Evolutionary conservation across 805 yeast genomes (phyloP).

Genomic region (Cyberlindnera sargentensis): DNA sequence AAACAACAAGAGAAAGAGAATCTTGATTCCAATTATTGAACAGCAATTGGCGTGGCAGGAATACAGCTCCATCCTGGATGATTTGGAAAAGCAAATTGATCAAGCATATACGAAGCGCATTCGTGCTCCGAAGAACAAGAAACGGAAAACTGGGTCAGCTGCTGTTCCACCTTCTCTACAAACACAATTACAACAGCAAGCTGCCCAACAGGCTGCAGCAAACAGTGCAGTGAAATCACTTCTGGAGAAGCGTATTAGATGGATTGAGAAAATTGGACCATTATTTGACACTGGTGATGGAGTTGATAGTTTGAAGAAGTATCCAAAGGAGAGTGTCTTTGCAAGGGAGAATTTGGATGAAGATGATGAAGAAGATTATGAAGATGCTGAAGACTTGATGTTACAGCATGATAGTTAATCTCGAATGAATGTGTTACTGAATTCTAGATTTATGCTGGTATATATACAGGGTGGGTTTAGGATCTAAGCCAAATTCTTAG

Average conservation of each 20-base stretch:
- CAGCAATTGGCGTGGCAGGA: conserved; percentile 95
- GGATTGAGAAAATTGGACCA: conserved; percentile 89
- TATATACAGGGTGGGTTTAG: neutral
- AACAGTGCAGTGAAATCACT: conserved; percentile 72
- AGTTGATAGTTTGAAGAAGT: conserved; percentile 16
- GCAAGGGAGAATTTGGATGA: conserved; percentile 21
- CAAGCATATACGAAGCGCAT: conserved; percentile 83
- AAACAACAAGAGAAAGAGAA: conserved; percentile 62
- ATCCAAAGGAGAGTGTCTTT: conserved; percentile 19
- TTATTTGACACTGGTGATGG: conserved; percentile 44
- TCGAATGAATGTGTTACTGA: neutral
- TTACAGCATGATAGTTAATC: conserved; percentile 15
- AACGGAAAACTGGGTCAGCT: conserved; percentile 26
- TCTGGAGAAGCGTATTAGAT: conserved; percentile 77
- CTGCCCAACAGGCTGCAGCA: conserved; percentile 59
- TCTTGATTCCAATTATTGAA: conserved; percentile 65
- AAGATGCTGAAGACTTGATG: conserved; percentile 28
- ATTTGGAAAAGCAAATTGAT: conserved; percentile 93
- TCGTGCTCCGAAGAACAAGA: conserved; percentile 54
- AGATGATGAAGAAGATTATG: conserved; percentile 26
- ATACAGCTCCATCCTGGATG: conserved; percentile 82
- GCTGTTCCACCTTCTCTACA: conserved; percentile 25
- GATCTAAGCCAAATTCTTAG: conserved; percentile 26
- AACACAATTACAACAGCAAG: conserved; percentile 24
- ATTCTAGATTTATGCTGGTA: too few species aligned